Base-by-base conservation (phyloP, 2,329 filamentous ascomycete species). In the Colletotrichum sp. region DNA sequence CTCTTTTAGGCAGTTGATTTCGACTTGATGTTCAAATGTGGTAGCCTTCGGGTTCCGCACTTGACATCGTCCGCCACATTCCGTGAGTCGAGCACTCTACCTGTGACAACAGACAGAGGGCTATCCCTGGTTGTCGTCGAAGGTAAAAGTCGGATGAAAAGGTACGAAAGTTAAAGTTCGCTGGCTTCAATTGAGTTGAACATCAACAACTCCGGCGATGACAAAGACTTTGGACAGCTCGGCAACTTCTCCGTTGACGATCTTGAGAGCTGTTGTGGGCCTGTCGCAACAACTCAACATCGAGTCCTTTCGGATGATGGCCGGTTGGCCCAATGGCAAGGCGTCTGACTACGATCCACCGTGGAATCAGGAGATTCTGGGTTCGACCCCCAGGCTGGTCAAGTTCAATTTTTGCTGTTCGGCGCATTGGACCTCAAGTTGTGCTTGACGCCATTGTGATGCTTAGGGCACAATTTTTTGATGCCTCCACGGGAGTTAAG, bases 341-440 rank as follows among this genome's bases (percentile, higher is more conserved):
- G 83, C 84, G 84, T 85, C 83, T 85, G 84, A 86, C 84, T 85
- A 85, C 84, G 83, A 85, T 52, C 36, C 6, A 34, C n/a, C 6
- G n/a, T 48, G 67, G 34, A 24, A 76, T 76, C 70, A 76, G 74
- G 70, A 76, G 74, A 76, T 76, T 76, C 74, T 76, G 74, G 74
- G 74, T 76, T 76, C 70, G 70, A 76, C 74, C 74, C 74, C 74
- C 74, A 76, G 74, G 74, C 74, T 76, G 74, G 74, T 76, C 74
- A 76, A 18, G 0, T 12, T 60, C 1, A 55, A 16, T 55, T 73
- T 73, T 73, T 68, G 57, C 21, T n/a, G 21, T 5, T n/a, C 6
- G 32, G 1, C 12, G n/a, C 10, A 24, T 32, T n/a, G n/a, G 3
- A 4, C 34, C 12, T 15, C 18, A 7, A 9, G 28, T 28, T 55